Conservation (phyloP, 345 rosid genomes). For the Erysimum cheiranthoides region DNA sequence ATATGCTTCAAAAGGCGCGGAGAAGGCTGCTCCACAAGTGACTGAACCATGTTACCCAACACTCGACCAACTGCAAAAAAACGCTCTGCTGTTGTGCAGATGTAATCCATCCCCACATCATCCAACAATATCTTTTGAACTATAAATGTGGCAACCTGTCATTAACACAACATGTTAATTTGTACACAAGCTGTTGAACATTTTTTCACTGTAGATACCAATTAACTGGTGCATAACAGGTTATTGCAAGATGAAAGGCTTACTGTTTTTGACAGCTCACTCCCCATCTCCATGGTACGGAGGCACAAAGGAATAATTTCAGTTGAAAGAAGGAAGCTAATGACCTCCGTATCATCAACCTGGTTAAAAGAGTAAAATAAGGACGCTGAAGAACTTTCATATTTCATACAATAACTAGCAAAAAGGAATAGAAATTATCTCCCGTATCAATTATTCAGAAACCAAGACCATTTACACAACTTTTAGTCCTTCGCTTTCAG, state of each 20-base stretch:
- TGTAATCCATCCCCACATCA: constrained; percentile 95
- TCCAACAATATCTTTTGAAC: constrained; percentile 88
- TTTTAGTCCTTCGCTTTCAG: not conserved
- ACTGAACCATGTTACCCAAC: constrained; percentile 86
- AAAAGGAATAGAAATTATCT: constrained; percentile 17
- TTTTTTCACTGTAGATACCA: not conserved
- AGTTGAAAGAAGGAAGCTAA: constrained; percentile 94
- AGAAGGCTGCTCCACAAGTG: constrained; percentile 91
- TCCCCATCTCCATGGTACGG: constrained; percentile 99
- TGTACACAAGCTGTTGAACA: not conserved
- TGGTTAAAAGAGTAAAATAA: constrained; percentile 38
- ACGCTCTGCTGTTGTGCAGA: constrained; percentile 88
- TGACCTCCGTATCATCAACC: constrained; percentile 98
- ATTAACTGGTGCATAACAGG: not conserved
- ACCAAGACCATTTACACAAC: constrained; percentile 9
- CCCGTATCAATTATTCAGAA: not conserved
- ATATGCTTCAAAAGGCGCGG: constrained; percentile 84
- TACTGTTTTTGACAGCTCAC: constrained; percentile 97
- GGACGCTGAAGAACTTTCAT: not conserved
- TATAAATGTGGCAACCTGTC: constrained; percentile 96
- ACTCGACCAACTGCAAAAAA: constrained; percentile 94
- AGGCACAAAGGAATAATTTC: constrained; percentile 94
- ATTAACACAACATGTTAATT: constrained; percentile 28
- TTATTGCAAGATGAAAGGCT: constrained; percentile 33
- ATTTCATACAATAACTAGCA: constrained; percentile 4